Base-by-base conservation (phyloP, 345 rosid genomes). In the Balakata baccata region DNA sequence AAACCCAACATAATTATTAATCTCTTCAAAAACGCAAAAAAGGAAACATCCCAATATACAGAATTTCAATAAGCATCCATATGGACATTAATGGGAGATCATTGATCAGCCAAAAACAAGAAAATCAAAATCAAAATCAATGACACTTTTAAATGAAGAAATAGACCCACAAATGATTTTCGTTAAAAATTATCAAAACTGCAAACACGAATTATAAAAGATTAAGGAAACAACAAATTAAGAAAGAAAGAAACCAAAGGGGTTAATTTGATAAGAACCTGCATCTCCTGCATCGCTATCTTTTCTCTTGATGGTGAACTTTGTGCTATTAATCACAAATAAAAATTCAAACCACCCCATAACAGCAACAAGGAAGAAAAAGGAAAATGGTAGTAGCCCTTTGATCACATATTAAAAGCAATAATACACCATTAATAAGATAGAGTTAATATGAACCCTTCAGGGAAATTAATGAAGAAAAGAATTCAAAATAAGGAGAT, bases 271-370 rank as follows among this genome's bases (percentile, higher is more conserved):
- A 59, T 12, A 5, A 45, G 11, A 71, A 92, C 98, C 98, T 87
- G 97, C 80, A 80, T 94, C 98, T 60, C 93, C 98, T 62, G 98
- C 96, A 78, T 90, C 97, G 77, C 98, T 94, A 71, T 95, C 96
- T 84, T 92, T 95, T 79, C 99, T 79, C 84, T 92, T 95, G 81
- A 90, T 82, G 23, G 22, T 58, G 79, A 88, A 84, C 77, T 78
- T 89, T 70, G 80, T 87, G 52, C 76, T 86, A 64, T 86, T 59
- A 79, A 76, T 82, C 34, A 75, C 83, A 72, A 85, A 75, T 74
- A 86, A 52, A 18, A 77, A 75, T 83, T 83, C 87, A 77, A 87
- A 52, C 74, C 83, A 54, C 60, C 80, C 75, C 69, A 76, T 76
- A 69, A 66, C 56, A 61, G n/a, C 51, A 25, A 25, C 41, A 13